Conservation (phyloP, 768 basidiomycete genomes). For the Naematelia encephala region DNA sequence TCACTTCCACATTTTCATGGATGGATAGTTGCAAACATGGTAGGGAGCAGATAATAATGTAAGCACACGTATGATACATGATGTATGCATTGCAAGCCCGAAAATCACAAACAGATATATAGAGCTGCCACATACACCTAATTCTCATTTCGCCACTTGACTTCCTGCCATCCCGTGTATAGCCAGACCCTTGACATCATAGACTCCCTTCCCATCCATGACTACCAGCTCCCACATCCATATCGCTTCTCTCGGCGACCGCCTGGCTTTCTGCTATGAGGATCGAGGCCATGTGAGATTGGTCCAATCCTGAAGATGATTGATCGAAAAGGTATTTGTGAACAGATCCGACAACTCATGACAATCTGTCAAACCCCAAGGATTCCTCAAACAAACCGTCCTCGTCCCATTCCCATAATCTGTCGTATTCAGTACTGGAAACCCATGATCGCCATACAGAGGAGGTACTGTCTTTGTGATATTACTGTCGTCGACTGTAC, state of each 20-base stretch:
- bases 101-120: too few species aligned
- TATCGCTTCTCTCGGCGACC: too few species aligned
- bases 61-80: neutral
- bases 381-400: conserved; percentile 19
- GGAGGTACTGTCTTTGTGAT: conserved; percentile 2
- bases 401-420: conserved; percentile 5
- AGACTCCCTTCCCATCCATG: too few species aligned
- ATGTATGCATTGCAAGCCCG: too few species aligned
- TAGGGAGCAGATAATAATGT: neutral
- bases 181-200: too few species aligned
- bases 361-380: conserved; percentile 20
- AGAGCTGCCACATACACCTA: too few species aligned
- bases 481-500: neutral
- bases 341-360: neutral
- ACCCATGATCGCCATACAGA: conserved; percentile 15
- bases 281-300: neutral
- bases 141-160: neutral
- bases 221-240: too few species aligned
- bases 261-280: too few species aligned
- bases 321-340: neutral
- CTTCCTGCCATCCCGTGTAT: neutral
- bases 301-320: neutral
- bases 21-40: too few species aligned
- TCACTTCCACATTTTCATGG: too few species aligned
- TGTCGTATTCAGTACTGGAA: conserved; percentile 19